Evolutionary conservation across 2,329 filamentous ascomycete genomes (phyloP), one percentile per base, ranked within the genome.

Genomic region (Cladorrhinum sp.): DNA sequence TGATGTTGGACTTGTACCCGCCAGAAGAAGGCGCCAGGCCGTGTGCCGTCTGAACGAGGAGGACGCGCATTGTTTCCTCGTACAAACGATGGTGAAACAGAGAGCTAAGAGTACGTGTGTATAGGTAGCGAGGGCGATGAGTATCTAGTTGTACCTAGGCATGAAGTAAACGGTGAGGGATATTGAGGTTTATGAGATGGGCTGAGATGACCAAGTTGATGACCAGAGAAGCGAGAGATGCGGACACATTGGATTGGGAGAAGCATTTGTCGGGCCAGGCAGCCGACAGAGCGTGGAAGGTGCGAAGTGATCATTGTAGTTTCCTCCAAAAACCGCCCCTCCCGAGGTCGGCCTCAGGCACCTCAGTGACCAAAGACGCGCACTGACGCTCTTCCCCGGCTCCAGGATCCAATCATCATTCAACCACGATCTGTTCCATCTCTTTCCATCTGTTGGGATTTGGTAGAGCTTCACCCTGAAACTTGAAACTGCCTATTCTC

Each of bases 41-140:
- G 51, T 68, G 64, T 2, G 67, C 67, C 4, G 67, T 69, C 63
- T 69, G 67, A 10, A 68, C 64, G 14, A 69, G 64, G 30, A 69
- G 60, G 30, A 69, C 63, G 14, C 67, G 66, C 63, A 67, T 62
- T 33, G 26, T 61, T 9, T 50, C 49, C 28, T 57, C 36, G 49
- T 54, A 30, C 55, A 54, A 16, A 10, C 42, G 42, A 46, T 46
- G 42, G 7, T 46, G n/a, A 20, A 20, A 46, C 5, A 21, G 18
- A 12, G n/a, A 18, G 4, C 16, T 46, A 46, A 16, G 42, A 46
- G 18, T 46, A 21, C 10, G 42, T 20, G 5, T 46, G 10, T 20
- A 16, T 20, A 46, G 42, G 42, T 46, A 21, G 10, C n/a, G 42
- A 21, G 2, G 3, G 42, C 42, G 42, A 20, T 2, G 42, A 20